Evolutionary conservation across 139 green algal species (phyloP).

Genomic region (Chlorella sorokiniana): DNA sequence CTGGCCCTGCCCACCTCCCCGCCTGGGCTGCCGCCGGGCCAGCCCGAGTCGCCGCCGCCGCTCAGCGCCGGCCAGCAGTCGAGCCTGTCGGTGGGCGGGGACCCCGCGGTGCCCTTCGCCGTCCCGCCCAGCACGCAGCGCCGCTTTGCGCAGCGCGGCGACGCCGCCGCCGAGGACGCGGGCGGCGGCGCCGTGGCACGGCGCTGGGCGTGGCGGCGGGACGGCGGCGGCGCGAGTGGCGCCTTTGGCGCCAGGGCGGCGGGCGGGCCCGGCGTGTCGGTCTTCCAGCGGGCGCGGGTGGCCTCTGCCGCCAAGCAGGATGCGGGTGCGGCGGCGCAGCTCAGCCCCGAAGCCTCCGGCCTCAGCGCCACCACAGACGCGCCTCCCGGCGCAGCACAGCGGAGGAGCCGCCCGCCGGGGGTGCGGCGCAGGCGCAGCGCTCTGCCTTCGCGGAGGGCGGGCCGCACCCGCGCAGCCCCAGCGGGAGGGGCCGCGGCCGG

Average conservation of each 20-base stretch:
- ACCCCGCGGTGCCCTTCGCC: conserved; percentile 24
- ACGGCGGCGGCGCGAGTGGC: neutral
- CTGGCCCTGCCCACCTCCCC: neutral
- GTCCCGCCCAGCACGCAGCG: conserved; percentile 20
- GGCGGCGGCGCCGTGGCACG: neutral
- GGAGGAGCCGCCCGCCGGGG: neutral
- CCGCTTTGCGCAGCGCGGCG: conserved; percentile 8
- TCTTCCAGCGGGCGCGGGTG: conserved; percentile 7
- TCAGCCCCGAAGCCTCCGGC: no score
- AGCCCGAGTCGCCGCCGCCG: neutral
- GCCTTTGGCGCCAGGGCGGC: neutral
- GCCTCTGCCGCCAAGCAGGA: conserved; percentile 5
- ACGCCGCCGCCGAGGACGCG: neutral
- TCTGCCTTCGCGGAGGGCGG: neutral
- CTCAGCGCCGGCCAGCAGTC: conserved; percentile 10
- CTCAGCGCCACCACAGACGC: neutral
- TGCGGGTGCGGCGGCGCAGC: neutral
- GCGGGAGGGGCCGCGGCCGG: neutral
- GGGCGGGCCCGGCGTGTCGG: neutral
- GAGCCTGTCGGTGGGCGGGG: conserved; percentile 18
- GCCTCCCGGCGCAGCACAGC: neutral
- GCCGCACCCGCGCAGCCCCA: neutral
- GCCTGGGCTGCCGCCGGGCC: neutral
- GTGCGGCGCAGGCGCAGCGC: neutral
- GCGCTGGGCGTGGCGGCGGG: neutral